Conservation (phyloP, 257 asterid species). For the Przewalskia tangutica region DNA sequence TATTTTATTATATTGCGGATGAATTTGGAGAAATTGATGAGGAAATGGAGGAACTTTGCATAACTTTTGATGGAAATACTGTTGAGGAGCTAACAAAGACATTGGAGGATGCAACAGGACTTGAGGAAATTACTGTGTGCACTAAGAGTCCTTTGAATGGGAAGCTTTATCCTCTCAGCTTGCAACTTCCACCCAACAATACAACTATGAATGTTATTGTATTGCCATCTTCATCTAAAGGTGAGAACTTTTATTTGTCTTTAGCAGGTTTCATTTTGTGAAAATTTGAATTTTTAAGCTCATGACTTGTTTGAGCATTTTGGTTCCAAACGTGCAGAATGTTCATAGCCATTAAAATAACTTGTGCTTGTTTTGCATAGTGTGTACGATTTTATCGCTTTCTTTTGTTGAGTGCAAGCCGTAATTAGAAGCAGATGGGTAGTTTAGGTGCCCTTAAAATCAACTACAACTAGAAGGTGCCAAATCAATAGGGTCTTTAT, state of each 20-base stretch:
- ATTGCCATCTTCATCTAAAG: conserved; percentile 53
- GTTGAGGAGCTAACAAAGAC: conserved; percentile 47
- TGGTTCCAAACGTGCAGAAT: not conserved
- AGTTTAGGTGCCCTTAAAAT: not conserved
- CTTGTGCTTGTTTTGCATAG: not conserved
- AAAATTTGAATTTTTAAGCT: not conserved
- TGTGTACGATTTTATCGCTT: not conserved
- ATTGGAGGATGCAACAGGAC: conserved; percentile 57
- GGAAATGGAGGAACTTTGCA: conserved; percentile 49
- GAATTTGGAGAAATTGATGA: conserved; percentile 64
- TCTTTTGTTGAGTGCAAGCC: not conserved
- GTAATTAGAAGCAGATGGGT: not conserved
- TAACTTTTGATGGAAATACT: conserved; percentile 53
- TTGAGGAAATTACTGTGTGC: conserved; percentile 58
- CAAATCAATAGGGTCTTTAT: not conserved
- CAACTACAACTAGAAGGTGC: not conserved
- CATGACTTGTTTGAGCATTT: not conserved
- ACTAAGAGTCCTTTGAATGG: conserved; percentile 69
- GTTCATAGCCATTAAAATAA: not conserved
- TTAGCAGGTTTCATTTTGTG: not conserved
- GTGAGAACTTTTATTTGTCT: conserved; percentile 16
- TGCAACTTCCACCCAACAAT: conserved; percentile 91
- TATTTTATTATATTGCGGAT: conserved; percentile 48
- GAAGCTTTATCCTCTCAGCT: conserved; percentile 79
- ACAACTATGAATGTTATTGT: conserved; percentile 59